Conservation (phyloP, 73 alveolate species). For the Durusdinium trenchii region DNA sequence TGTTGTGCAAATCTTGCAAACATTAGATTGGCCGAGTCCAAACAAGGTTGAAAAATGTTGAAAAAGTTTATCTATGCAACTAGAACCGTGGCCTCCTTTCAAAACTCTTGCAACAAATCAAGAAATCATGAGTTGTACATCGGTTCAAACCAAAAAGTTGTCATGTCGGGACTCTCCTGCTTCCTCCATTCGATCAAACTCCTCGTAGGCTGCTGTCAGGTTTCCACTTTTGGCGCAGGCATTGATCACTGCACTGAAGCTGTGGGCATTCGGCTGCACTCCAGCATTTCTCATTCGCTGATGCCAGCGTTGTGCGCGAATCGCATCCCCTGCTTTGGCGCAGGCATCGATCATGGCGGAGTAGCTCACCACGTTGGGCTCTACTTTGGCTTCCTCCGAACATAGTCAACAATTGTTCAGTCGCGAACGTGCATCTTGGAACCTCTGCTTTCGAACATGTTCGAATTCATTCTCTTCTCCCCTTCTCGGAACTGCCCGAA, state of each 20-base stretch:
- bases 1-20: too few species aligned
- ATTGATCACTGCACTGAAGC: constrained; percentile 88
- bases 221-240: constrained; percentile 93
- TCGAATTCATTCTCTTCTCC: too few species aligned
- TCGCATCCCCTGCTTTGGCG: constrained; percentile 90
- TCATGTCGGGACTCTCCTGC: too few species aligned
- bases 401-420: too few species aligned
- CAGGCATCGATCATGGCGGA: constrained; percentile 90
- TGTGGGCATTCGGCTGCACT: constrained; percentile 92
- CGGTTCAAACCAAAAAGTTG: too few species aligned
- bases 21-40: too few species aligned
- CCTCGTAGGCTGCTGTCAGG: constrained; percentile 86
- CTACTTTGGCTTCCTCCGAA: constrained; percentile 92
- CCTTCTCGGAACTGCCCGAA: too few species aligned
- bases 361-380: constrained; percentile 81
- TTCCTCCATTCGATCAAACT: constrained; percentile 89
- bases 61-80: too few species aligned
- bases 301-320: constrained; percentile 89
- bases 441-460: too few species aligned
- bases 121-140: not conserved
- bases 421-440: too few species aligned
- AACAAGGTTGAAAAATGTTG: too few species aligned
- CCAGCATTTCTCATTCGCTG: constrained; percentile 86
- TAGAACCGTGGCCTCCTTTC: not conserved
- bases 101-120: not conserved